Percentiles rank a stretch among this genome's conserved stretches.
Evolutionary conservation across 2,329 filamentous ascomycete species (phyloP).

Genomic region (Penicillium sp.): DNA sequence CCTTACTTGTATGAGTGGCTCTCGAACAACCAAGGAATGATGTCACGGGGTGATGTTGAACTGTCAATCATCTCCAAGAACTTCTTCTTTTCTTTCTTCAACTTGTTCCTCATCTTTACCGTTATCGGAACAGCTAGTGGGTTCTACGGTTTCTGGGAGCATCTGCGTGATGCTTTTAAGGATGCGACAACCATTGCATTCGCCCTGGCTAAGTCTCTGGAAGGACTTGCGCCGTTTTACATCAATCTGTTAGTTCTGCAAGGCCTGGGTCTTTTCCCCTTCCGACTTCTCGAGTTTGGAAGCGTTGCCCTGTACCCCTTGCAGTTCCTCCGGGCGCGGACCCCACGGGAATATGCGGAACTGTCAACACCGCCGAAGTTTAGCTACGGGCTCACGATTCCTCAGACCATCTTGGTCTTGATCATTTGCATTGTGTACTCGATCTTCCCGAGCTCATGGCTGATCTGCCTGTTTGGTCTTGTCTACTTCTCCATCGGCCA

Average conservation of each 20-base stretch:
- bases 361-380: constrained; percentile 80
- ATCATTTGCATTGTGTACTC: constrained; percentile 96
- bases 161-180: constrained; percentile 68
- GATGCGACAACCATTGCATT: constrained; percentile 77
- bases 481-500: constrained; percentile 55
- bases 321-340: constrained; percentile 72
- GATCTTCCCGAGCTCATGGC: constrained; percentile 73
- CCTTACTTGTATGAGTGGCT: constrained; percentile 94
- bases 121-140: constrained; percentile 76
- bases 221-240: constrained; percentile 77
- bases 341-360: constrained; percentile 83
- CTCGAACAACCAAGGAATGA: constrained; percentile 87
- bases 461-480: constrained; percentile 74
- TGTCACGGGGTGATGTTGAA: constrained; percentile 91
- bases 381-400: constrained; percentile 93
- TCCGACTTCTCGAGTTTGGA: constrained; percentile 86
- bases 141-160: constrained; percentile 64
- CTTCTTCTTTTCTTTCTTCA: constrained; percentile 99
- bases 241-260: constrained; percentile 92
- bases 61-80: constrained; percentile 96
- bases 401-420: constrained; percentile 86
- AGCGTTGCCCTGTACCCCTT: constrained; percentile 81
- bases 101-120: constrained; percentile 94
- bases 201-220: constrained; percentile 71
- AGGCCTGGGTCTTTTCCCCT: constrained; percentile 87